Percentiles rank a stretch among this genome's conserved stretches.
Evolutionary conservation across 192 early-diverging fungal genomes (phyloP).

Genomic region (Coemansia sp.): DNA sequence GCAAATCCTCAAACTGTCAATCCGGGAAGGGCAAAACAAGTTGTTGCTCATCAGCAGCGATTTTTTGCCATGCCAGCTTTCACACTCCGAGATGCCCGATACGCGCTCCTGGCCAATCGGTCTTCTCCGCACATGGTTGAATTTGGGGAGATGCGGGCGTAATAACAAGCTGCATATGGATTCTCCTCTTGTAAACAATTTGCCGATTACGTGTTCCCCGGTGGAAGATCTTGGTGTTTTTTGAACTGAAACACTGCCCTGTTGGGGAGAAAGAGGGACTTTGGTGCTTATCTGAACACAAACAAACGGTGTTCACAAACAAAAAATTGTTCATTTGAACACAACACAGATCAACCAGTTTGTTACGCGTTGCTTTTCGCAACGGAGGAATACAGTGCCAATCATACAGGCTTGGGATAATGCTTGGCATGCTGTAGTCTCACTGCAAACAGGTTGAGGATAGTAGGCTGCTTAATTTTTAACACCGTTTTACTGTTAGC

Average conservation of each 20-base stretch:
- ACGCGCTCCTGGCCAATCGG: not conserved
- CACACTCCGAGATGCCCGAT: not conserved
- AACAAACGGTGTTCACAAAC: not conserved
- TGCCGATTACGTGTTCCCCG: not conserved
- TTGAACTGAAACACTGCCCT: not conserved
- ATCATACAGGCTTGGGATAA: too few relatives aligned
- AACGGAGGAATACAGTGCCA: too few relatives aligned
- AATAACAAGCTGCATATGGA: not conserved
- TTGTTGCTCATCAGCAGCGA: not conserved
- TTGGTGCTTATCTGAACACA: not conserved
- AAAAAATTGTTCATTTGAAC: not conserved
- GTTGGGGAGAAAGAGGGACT: not conserved
- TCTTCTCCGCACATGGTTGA: not conserved
- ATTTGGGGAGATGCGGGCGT: not conserved
- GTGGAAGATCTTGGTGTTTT: not conserved
- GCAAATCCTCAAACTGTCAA: not conserved
- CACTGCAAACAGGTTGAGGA: not conserved
- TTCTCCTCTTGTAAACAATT: not conserved
- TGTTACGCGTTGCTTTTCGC: not conserved
- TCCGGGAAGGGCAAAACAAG: not conserved
- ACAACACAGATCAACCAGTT: not conserved
- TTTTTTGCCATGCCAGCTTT: not conserved
- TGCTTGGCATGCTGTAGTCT: not conserved
- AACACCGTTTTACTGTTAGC: not conserved
- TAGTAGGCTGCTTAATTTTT: not conserved